Evolutionary conservation across 305 asterid species (phyloP).

Genomic region (Solanum hybrid): DNA sequence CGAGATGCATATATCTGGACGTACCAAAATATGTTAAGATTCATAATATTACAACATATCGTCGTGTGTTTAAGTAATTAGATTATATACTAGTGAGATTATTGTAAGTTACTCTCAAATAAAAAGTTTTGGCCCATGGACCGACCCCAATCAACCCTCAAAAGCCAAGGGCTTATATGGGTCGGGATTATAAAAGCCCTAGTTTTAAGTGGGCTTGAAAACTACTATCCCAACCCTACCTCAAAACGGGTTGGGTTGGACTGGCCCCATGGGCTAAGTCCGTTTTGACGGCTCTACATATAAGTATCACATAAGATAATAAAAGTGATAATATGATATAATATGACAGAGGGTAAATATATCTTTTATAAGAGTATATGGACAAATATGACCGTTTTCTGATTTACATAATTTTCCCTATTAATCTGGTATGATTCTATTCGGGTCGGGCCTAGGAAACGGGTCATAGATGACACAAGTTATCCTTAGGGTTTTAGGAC

Average conservation of each 20-base stretch:
- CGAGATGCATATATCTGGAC: not conserved
- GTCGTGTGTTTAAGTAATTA: not conserved
- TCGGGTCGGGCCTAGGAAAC: not conserved
- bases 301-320: not conserved
- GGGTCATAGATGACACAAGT: not conserved
- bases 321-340: not conserved
- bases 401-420: not conserved
- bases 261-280: not conserved
- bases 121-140: not conserved
- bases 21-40: not conserved
- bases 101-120: too few species aligned
- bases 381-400: not conserved
- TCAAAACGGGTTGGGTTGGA: too few species aligned
- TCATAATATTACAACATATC: not conserved
- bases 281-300: not conserved
- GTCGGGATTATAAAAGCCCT: not conserved
- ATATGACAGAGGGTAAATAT: too few species aligned
- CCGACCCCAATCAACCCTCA: not conserved
- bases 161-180: not conserved
- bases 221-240: too few species aligned
- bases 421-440: not conserved
- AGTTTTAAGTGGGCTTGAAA: not conserved
- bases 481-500: not conserved
- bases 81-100: not conserved
- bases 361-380: too few species aligned